These are phyloP conservation scores for Mariannaea sp. DNA, from an alignment of 2,329 filamentous ascomycete genomes.

Conservation along the genomic window DNA sequence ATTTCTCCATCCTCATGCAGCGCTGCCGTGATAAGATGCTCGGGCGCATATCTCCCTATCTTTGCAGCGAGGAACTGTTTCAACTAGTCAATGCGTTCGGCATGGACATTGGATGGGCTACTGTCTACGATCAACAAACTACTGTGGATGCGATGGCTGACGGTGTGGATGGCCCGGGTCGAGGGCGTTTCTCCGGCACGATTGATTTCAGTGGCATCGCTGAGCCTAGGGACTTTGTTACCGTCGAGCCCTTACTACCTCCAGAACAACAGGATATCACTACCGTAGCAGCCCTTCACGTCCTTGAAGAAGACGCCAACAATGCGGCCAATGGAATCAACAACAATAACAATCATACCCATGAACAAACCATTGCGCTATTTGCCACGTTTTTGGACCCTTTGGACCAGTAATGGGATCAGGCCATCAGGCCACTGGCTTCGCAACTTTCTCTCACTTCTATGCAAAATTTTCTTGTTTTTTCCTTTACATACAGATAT, in stretches of 20 bases:
- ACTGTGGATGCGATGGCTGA: slow-evolving; percentile 44
- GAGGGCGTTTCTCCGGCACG: slow-evolving; percentile 48
- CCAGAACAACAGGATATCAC: neutral
- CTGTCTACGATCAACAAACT: slow-evolving; percentile 40
- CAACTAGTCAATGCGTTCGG: slow-evolving; percentile 41
- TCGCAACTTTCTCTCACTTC: neutral
- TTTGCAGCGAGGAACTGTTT: slow-evolving; percentile 38
- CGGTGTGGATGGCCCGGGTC: slow-evolving; percentile 43
- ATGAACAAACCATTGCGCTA: too few species aligned
- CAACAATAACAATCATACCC: neutral
- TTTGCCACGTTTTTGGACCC: neutral
- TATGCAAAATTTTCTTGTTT: neutral
- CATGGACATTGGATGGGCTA: slow-evolving; percentile 46
- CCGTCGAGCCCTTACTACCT: neutral
- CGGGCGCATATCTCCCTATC: slow-evolving; percentile 40
- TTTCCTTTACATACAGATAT: neutral
- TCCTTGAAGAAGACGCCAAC: neutral
- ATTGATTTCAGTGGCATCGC: slow-evolving; percentile 25
- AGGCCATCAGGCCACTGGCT: too few species aligned
- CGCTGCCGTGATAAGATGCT: slow-evolving; percentile 44
- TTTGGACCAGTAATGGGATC: too few species aligned
- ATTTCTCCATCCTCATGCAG: slow-evolving; percentile 43
- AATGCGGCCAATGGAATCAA: neutral
- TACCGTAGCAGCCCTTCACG: neutral
- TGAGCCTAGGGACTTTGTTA: neutral